Percentiles rank a stretch among this genome's conserved stretches.
phyloP scores from a whole-genome alignment of 495 filamentous ascomycete genomes.

The Tetracladium marchalianum region DNA sequence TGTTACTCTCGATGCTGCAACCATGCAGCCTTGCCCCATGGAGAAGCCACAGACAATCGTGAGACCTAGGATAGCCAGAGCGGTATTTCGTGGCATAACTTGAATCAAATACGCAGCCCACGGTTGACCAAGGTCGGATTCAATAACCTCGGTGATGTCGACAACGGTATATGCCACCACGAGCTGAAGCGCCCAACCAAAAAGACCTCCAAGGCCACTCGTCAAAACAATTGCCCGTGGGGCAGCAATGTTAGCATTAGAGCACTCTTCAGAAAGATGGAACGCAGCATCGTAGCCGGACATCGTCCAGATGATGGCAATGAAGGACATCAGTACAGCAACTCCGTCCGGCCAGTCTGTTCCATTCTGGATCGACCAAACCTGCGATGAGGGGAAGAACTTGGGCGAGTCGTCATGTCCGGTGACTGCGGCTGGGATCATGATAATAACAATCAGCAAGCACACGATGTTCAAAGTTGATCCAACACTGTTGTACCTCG shows the following conservation, averaged over 20 bases:
- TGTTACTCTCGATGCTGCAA: conserved; percentile 67
- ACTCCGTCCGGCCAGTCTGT: conserved; percentile 65
- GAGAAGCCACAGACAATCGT: conserved; percentile 71
- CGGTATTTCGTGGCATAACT: conserved; percentile 53
- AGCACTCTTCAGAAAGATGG: conserved; percentile 69
- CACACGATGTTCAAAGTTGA: conserved; percentile 68
- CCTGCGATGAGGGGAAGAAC: conserved; percentile 51
- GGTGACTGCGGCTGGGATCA: conserved; percentile 53
- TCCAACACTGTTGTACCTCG: conserved; percentile 64
- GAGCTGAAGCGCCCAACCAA: conserved; percentile 68
- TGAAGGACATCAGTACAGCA: conserved; percentile 67
- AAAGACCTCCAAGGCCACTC: conserved; percentile 52
- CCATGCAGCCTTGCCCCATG: conserved; percentile 80
- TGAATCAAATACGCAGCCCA: conserved; percentile 70
- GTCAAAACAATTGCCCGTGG: conserved; percentile 73
- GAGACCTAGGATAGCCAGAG: conserved; percentile 55
- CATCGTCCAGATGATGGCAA: conserved; percentile 50
- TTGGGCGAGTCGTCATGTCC: conserved; percentile 37
- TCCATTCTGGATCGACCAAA: conserved; percentile 62
- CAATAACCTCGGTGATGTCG: conserved; percentile 51
- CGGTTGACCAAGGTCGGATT: conserved; percentile 60
- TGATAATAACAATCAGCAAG: conserved; percentile 55
- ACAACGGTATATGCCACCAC: conserved; percentile 74
- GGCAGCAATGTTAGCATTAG: conserved; percentile 64
- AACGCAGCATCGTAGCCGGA: conserved; percentile 52